phyloP scores from a whole-genome alignment of 345 rosid species.

The Eucalyptus dawsonii region DNA sequence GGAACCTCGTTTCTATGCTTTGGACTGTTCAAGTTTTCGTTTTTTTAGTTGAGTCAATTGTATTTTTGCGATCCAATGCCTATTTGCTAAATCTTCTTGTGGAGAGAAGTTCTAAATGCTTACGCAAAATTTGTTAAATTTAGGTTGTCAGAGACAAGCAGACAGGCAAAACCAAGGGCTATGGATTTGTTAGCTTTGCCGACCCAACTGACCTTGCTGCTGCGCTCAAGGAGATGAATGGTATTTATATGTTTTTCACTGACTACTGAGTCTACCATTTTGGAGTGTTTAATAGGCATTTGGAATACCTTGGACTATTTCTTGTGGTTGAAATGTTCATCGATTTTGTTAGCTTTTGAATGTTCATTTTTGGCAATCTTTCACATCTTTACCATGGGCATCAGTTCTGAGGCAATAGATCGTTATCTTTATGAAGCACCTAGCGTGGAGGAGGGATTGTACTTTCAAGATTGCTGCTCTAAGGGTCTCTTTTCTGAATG shows the following conservation, averaged over 20 bases:
- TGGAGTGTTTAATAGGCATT: neutral
- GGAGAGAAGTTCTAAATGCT: neutral
- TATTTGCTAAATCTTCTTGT: neutral
- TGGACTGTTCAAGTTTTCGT: neutral
- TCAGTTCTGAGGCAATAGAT: neutral
- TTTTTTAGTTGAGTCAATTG: neutral
- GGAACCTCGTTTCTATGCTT: neutral
- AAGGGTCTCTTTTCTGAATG: neutral
- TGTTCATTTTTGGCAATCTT: neutral
- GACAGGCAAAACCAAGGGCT: constrained; percentile 97
- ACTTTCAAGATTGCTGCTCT: neutral
- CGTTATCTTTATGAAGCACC: neutral
- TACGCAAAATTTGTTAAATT: neutral
- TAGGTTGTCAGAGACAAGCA: constrained; percentile 97
- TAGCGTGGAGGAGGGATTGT: neutral
- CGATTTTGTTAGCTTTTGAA: neutral
- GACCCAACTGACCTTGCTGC: constrained; percentile 82
- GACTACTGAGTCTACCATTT: neutral
- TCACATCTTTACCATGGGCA: neutral
- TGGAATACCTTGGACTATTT: neutral
- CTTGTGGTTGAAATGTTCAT: neutral
- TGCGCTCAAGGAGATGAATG: constrained; percentile 93
- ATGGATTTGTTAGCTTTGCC: constrained; percentile 93
- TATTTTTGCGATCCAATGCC: neutral
- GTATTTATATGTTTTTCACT: constrained; percentile 9